Conservation (phyloP, 805 yeast genomes). For the Yamadazyma sp. region DNA sequence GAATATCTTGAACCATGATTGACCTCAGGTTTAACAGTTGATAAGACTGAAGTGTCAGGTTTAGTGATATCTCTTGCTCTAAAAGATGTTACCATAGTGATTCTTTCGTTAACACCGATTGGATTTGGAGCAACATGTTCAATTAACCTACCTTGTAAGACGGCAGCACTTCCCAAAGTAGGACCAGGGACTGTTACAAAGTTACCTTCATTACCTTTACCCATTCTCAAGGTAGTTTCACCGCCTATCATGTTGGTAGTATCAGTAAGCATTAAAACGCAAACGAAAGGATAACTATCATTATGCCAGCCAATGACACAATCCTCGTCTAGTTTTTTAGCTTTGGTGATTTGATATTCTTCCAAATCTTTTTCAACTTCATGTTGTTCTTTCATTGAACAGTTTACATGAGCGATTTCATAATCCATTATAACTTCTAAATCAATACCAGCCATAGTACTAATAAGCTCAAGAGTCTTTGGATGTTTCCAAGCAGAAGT, state of each 20-base stretch:
- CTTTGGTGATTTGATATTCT: slow-evolving; percentile 7
- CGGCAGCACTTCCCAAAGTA: slow-evolving; percentile 34
- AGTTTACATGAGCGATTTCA: slow-evolving; percentile 53
- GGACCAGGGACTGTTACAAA: slow-evolving; percentile 25
- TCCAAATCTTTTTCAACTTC: slow-evolving; percentile 28
- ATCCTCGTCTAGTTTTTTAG: slow-evolving; percentile 26
- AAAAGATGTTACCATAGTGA: slow-evolving; percentile 42
- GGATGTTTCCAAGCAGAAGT: slow-evolving; percentile 61
- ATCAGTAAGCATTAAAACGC: slow-evolving; percentile 61
- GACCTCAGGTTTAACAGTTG: slow-evolving; percentile 38
- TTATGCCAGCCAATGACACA: slow-evolving; percentile 63
- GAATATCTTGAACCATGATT: slow-evolving; percentile 32
- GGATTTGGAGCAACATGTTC: slow-evolving; percentile 42
- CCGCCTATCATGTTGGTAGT: slow-evolving; percentile 60
- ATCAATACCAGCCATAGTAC: slow-evolving; percentile 59
- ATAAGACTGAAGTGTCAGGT: slow-evolving; percentile 30
- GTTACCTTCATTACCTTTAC: slow-evolving; percentile 22
- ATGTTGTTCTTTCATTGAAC: slow-evolving; percentile 41
- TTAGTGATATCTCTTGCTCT: slow-evolving; percentile 28
- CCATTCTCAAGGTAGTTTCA: slow-evolving; percentile 52
- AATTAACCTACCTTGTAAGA: slow-evolving; percentile 38
- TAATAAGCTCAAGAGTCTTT: slow-evolving; percentile 49
- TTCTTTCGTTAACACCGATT: slow-evolving; percentile 32
- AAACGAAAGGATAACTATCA: slow-evolving; percentile 63
- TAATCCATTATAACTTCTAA: slow-evolving; percentile 54